Evolutionary conservation across 805 yeast species (phyloP), one percentile per base, ranked within the genome.

Genomic region (Candida ipomoeae): DNA sequence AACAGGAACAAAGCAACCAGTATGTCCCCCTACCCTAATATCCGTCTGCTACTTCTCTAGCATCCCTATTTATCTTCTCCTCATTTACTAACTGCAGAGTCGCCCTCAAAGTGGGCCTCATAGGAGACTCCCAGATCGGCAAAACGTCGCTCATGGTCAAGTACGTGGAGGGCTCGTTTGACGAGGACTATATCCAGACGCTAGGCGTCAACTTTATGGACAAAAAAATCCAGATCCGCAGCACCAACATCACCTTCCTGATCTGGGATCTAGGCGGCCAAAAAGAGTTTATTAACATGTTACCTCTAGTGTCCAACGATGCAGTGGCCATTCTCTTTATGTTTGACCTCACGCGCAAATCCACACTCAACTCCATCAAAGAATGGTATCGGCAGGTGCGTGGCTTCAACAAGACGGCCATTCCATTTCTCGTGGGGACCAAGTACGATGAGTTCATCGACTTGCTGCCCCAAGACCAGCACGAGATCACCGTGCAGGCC

Each of bases 211-310:
- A 92, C 64, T 91, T 89, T 67, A 85, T 94, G 88, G 97, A 94
- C 65, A 85, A 90, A 60, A 84, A 86, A 52, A 87, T 92, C 29
- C 84, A 83, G 52, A 84, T 92, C 48, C 83, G 90, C 49, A 84
- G 87, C 52, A 90, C 97, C 2, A 89, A 88, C 57, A 88, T 92
- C 49, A 85, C 94, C 35, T 92, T 92, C 64, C 84, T 94, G 20
- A 85, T 92, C 32, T 92, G 97, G 96, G 99, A 92, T 68, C 71
- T 92, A 11, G 99, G 99, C 21, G 99, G 99, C 1, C 96, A 91
- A 60, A 80, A 88, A 47, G 97, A 94, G 67, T 92, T 89, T 69
- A 88, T 90, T 48, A 92, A 92, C 65, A 92, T 92, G 99, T 73
- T 94, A 37, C 96, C 97, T 20, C 74, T 92, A 50, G 97, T 92